These are phyloP conservation scores for Blastobotrys robertii DNA, from an alignment of 805 yeast genomes.

Conservation along the genomic window DNA sequence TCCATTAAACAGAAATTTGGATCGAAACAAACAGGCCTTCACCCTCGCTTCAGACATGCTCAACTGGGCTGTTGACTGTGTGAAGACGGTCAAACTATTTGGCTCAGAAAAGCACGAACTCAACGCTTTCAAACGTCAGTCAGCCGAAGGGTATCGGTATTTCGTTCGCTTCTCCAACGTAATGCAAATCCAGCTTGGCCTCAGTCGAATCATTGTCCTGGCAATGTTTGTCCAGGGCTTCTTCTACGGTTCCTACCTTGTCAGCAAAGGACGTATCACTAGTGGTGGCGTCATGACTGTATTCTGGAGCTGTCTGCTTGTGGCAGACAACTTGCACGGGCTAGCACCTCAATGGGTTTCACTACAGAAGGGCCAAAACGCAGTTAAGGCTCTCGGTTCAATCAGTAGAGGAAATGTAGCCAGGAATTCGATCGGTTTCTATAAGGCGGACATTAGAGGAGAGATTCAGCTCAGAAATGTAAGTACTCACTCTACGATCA, in stretches of 20 bases:
- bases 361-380: slow-evolving; percentile 65
- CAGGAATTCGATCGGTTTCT: slow-evolving; percentile 19
- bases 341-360: slow-evolving; percentile 48
- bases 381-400: slow-evolving; percentile 30
- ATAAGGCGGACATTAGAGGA: slow-evolving; percentile 11
- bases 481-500: slow-evolving; percentile 1
- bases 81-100: slow-evolving; percentile 50
- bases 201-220: slow-evolving; percentile 47
- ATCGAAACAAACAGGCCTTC: slow-evolving; percentile 46
- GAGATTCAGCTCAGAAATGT: slow-evolving; percentile 1
- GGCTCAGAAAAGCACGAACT: slow-evolving; percentile 48
- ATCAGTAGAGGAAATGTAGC: slow-evolving; percentile 1
- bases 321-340: slow-evolving; percentile 52
- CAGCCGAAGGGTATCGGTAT: slow-evolving; percentile 32
- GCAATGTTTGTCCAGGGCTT: slow-evolving; percentile 84
- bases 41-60: slow-evolving; percentile 49
- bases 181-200: slow-evolving; percentile 45
- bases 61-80: slow-evolving; percentile 60
- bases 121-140: slow-evolving; percentile 30
- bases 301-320: slow-evolving; percentile 66
- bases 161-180: slow-evolving; percentile 35
- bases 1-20: slow-evolving; percentile 40
- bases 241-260: slow-evolving; percentile 77
- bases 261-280: slow-evolving; percentile 38
- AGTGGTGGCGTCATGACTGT: slow-evolving; percentile 70